These are phyloP conservation scores for Sedum album DNA, from an alignment of 164 flowering plant species.

Conservation along the genomic window DNA sequence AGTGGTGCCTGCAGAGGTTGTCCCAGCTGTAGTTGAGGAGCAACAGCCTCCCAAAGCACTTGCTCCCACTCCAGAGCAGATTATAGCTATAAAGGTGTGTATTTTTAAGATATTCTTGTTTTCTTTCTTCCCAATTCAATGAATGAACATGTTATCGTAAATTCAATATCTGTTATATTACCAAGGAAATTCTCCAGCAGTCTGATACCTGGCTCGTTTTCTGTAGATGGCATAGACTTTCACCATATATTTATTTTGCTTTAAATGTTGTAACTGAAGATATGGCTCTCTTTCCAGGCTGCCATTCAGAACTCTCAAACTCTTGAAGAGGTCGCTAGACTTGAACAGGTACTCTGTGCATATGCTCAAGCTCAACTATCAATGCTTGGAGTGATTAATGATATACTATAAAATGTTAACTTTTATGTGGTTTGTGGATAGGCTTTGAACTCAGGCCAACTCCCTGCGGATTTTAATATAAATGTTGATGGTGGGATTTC, in stretches of 20 bases:
- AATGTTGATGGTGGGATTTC: conserved; percentile 19
- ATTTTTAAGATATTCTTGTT: background rate
- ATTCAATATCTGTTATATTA: background rate
- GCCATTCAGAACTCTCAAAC: conserved; percentile 97
- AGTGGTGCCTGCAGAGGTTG: conserved; percentile 53
- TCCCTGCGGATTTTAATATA: conserved; percentile 58
- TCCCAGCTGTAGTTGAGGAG: conserved; percentile 39
- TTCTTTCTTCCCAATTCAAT: too few relatives aligned
- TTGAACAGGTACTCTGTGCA: conserved; percentile 66
- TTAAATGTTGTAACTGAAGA: background rate
- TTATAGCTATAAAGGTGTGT: conserved; percentile 87
- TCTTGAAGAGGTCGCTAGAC: conserved; percentile 95
- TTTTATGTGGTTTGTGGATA: conserved; percentile 18
- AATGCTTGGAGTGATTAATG: background rate
- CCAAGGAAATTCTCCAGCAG: background rate
- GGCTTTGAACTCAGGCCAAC: conserved; percentile 77
- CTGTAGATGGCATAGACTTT: background rate
- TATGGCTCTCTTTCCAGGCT: conserved; percentile 50
- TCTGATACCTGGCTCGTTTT: background rate
- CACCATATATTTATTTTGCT: background rate
- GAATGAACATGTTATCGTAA: background rate
- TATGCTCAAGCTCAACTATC: background rate
- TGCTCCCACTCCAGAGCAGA: conserved; percentile 94
- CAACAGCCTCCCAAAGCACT: conserved; percentile 50
- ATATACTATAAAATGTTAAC: background rate